Evolutionary conservation across 805 yeast genomes (phyloP).

Genomic region (Sugiyamaella boreocaroliniensis): DNA sequence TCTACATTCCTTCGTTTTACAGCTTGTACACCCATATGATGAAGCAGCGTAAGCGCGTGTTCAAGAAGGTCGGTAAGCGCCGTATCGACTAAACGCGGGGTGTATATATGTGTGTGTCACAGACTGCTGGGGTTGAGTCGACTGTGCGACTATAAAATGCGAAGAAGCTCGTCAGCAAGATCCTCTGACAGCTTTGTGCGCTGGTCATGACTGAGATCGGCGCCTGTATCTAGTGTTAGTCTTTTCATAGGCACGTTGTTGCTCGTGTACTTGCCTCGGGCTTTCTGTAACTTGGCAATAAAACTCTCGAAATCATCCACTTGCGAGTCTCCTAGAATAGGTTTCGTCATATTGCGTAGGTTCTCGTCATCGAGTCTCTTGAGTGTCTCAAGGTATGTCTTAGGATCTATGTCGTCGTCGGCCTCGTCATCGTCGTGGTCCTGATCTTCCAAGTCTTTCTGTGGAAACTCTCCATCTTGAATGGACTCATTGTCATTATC

Average conservation of each 20-base stretch:
- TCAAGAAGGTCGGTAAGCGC: slow-evolving; percentile 26
- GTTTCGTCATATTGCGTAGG: background rate
- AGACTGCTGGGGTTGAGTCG: background rate
- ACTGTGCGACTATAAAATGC: background rate
- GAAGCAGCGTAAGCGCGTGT: slow-evolving; percentile 72
- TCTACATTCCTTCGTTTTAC: slow-evolving; percentile 84
- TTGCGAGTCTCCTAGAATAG: background rate
- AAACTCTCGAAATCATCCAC: background rate
- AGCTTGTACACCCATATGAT: slow-evolving; percentile 82
- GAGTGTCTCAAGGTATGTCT: background rate
- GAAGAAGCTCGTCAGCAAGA: slow-evolving; percentile 29
- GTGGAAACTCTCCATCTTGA: slow-evolving; percentile 6
- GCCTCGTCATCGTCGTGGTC: background rate
- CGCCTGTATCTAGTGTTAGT: slow-evolving; percentile 2
- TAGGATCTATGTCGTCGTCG: background rate
- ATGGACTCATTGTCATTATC: background rate
- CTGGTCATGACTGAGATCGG: slow-evolving; percentile 26
- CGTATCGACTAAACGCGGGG: slow-evolving; percentile 3
- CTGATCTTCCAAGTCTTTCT: slow-evolving; percentile 1
- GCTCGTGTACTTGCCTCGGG: background rate
- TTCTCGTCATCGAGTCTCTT: background rate
- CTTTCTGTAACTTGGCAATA: background rate
- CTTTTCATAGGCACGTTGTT: no score
- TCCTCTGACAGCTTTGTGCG: slow-evolving; percentile 29
- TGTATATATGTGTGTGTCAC: no score